Evolutionary conservation across 2,329 filamentous ascomycete genomes (phyloP), one percentile per base, ranked within the genome.

Genomic region (Sphaerulina populicola): DNA sequence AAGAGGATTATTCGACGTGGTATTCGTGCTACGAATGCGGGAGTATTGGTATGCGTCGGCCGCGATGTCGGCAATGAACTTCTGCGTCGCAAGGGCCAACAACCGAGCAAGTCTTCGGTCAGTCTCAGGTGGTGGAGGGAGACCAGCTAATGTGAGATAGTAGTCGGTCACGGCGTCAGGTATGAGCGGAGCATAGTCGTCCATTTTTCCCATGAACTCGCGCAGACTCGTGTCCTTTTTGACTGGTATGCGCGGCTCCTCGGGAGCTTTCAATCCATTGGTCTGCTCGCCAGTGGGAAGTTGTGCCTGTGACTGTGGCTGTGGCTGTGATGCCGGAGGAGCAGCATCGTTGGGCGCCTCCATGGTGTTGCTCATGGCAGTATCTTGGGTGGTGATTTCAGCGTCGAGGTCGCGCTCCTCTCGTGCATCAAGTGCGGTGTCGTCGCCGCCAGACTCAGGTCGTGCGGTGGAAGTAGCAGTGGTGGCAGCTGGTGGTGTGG

Each of bases 121-220:
- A 47, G 89, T 94, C 62, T 93, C 85, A 0, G 88, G 90, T 37
- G 91, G 89, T 1, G 91, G 91, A 31, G 93, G 90, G 3, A 98
- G 86, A 47, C 93, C 93, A 59, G 91, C 89, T 62, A 94, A 86
- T 35, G 91, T 94, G 74, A 98, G 86, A 73, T 98, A 98, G 77
- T 97, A 96, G 69, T 94, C 85, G 57, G 90, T 97, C 18, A 98
- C 93, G 15, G 93, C 93, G 66, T 98, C 93, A 41, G 93, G 93
- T 62, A 98, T 97, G 88, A 98, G 95, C 9, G 93, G 93, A 54
- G 93, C 89, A 71, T 93, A 97, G 64, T 98, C 93, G 67, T 98
- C 93, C 85, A 98, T 97, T 76, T 95, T 96, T 58, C 80, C 79
- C 14, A 98, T 71, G 66, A 98, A 96, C 70, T 97, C 91, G 65